Evolutionary conservation across 2,329 filamentous ascomycete species (phyloP), one percentile per base, ranked within the genome.

Genomic region (Microdochium bolleyi): DNA sequence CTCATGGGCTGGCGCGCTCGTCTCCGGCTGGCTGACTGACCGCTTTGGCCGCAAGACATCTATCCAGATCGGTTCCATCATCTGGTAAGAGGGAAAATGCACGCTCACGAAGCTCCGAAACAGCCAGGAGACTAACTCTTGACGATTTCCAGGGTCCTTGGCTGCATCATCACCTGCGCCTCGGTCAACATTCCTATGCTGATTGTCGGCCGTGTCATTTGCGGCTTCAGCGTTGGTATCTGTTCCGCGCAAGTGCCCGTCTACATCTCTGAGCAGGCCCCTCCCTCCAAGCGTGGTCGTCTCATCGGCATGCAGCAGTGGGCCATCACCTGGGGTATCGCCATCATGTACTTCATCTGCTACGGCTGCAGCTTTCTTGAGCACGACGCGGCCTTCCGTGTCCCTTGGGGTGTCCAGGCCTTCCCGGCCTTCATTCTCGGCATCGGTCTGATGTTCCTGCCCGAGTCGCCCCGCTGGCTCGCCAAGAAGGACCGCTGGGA

Each of bases 221-320:
- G 88, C 68, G 86, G 86, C 55, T 64, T 89, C 57, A 79, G 80
- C 49, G 85, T 89, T 55, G 87, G 86, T 58, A 88, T 89, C 63
- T 85, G 81, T 66, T 88, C 84, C 24, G 83, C 85, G 24, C 83
- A 88, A 63, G 85, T 87, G 1, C 84, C 84, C 0, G 84, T 87
- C 54, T 88, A 88, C 65, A 81, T 88, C 50, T 80, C 83, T 30
- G 86, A 89, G 63, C 64, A 87, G 24, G 79, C 74, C 0, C 73
- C 71, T 64, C 60, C 79, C 66, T 74, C 71, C 56, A 68, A 67
- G 58, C 66, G 73, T 37, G 73, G 73, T 25, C 69, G 69, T 11
- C 64, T 75, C 30, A 70, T 76, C 34, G 67, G 69, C 11, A 68
- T 73, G 60, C 71, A 76, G 58, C 73, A 75, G 57, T 73, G 67